These are phyloP conservation scores for Thoreauomyces humboldtii DNA, from an alignment of 192 early-diverging fungal species.

Conservation along the genomic window DNA sequence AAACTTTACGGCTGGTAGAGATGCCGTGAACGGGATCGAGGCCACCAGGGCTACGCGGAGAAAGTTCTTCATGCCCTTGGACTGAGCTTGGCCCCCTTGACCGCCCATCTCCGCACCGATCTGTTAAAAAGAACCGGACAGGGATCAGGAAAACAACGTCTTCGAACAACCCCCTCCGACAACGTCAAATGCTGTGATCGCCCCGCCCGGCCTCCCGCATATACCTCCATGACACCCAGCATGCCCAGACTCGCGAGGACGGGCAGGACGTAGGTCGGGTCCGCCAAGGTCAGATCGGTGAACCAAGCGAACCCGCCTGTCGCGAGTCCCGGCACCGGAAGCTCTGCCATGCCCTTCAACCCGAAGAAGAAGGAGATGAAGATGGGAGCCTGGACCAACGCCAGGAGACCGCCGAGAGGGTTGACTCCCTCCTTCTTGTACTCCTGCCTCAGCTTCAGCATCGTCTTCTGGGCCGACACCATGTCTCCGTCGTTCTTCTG, in stretches of 20 bases:
- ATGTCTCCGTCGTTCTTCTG: constrained; percentile 61
- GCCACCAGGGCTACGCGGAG: constrained; percentile 29
- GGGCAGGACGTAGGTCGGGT: constrained; percentile 83
- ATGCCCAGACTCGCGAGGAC: constrained; percentile 66
- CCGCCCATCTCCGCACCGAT: constrained; percentile 20
- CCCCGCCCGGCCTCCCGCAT: not conserved
- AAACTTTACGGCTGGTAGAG: constrained; percentile 36
- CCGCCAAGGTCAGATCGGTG: constrained; percentile 73
- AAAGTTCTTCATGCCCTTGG: constrained; percentile 22
- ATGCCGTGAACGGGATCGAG: constrained; percentile 26
- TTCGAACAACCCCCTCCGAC: too few species aligned
- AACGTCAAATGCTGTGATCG: not conserved
- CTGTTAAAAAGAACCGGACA: constrained; percentile 2
- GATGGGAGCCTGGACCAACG: constrained; percentile 67
- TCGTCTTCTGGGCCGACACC: constrained; percentile 42
- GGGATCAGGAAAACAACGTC: too few species aligned
- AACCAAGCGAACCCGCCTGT: constrained; percentile 83
- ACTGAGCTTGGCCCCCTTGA: not conserved
- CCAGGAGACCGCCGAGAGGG: constrained; percentile 62
- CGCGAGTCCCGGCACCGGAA: constrained; percentile 78
- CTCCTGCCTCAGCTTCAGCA: constrained; percentile 56
- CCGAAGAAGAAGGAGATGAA: constrained; percentile 85
- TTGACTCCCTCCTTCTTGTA: constrained; percentile 64
- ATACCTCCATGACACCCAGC: constrained; percentile 63
- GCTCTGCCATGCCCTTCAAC: constrained; percentile 71